Percentiles rank a stretch among this genome's conserved stretches.
Conservation (phyloP, 2,329 filamentous ascomycete species). For the Onygena corvina region DNA sequence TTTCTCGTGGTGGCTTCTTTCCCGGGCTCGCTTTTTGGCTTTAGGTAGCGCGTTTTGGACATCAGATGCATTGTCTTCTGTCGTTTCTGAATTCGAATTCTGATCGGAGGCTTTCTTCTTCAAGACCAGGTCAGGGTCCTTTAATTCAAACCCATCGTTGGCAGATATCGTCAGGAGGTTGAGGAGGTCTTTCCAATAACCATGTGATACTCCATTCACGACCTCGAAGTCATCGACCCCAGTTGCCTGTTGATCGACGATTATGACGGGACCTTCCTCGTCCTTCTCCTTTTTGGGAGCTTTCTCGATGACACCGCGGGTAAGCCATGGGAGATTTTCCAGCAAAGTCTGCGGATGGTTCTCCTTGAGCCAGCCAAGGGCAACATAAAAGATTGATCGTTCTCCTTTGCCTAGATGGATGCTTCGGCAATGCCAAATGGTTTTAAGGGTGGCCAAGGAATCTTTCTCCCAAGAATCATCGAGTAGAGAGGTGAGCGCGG, state of each 20-base stretch:
- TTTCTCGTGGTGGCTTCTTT: constrained; percentile 32
- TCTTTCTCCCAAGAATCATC: constrained; percentile 41
- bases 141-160: constrained; percentile 37
- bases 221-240: constrained; percentile 35
- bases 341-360: constrained; percentile 45
- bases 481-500: constrained; percentile 32
- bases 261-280: constrained; percentile 25
- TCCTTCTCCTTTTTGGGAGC: constrained; percentile 33
- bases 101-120: constrained; percentile 22
- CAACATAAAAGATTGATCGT: constrained; percentile 39
- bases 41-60: constrained; percentile 4
- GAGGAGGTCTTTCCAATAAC: constrained; percentile 52
- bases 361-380: constrained; percentile 45
- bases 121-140: constrained; percentile 32
- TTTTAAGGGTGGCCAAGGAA: constrained; percentile 41
- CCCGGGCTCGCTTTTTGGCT: constrained; percentile 20
- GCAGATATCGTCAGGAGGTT: constrained; percentile 45
- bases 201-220: constrained; percentile 42
- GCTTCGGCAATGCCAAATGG: constrained; percentile 50
- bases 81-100: background rate
- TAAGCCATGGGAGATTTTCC: constrained; percentile 44
- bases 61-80: constrained; percentile 20
- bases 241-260: constrained; percentile 19
- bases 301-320: constrained; percentile 45
- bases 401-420: constrained; percentile 49